Evolutionary conservation across 805 yeast genomes (phyloP).

Genomic region (Vanderwaltozyma verrucispora): DNA sequence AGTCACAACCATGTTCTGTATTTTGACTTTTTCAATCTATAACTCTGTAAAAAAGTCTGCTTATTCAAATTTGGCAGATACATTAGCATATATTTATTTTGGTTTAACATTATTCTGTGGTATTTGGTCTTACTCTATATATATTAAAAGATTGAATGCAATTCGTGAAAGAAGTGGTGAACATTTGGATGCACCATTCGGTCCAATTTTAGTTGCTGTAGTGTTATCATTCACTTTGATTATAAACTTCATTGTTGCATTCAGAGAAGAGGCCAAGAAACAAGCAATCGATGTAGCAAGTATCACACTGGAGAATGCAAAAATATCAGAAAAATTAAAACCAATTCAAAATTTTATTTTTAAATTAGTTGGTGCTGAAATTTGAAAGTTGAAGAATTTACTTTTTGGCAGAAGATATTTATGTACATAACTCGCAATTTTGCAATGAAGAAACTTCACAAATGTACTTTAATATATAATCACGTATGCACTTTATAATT

Average conservation of each 20-base stretch:
- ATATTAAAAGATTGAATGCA: constrained; percentile 55
- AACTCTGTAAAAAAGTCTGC: constrained; percentile 61
- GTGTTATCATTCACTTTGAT: constrained; percentile 58
- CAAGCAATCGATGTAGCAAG: neutral
- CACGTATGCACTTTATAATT: too few relatives aligned
- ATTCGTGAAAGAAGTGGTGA: constrained; percentile 75
- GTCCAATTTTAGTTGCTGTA: constrained; percentile 71
- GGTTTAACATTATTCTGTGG: constrained; percentile 74
- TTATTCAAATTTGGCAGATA: constrained; percentile 51
- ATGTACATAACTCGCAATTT: too few relatives aligned
- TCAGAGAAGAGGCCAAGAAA: constrained; percentile 31
- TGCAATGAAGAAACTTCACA: too few relatives aligned
- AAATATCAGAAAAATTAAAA: constrained; percentile 14
- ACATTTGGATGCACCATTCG: constrained; percentile 82
- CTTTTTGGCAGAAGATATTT: too few relatives aligned
- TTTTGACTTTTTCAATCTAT: constrained; percentile 76
- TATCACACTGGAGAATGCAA: neutral
- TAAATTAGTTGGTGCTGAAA: constrained; percentile 27
- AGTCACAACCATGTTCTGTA: constrained; percentile 74
- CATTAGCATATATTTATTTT: constrained; percentile 71
- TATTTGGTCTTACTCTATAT: constrained; percentile 79
- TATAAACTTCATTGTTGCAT: constrained; percentile 64
- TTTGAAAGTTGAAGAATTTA: too few relatives aligned
- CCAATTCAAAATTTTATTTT: constrained; percentile 25
- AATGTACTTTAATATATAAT: too few relatives aligned